Evolutionary conservation across 495 filamentous ascomycete species (phyloP).

Genomic region (Astrocystis sublimbata): DNA sequence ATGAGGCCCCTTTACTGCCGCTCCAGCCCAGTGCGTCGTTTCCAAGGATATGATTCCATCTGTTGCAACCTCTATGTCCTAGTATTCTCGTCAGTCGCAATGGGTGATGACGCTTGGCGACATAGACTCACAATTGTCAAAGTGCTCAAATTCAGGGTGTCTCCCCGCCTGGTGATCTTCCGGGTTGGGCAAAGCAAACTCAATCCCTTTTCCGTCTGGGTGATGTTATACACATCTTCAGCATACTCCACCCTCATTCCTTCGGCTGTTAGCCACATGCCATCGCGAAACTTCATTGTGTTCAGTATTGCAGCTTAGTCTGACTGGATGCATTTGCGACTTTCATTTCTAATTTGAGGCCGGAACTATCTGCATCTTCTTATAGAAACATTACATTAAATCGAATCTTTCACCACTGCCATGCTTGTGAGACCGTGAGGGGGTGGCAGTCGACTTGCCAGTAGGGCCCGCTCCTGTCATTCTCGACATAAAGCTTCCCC

Average conservation of each 20-base stretch:
- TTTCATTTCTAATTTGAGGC: not conserved
- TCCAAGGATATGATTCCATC: slow-evolving; percentile 65
- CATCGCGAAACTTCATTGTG: slow-evolving; percentile 53
- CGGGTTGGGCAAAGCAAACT: slow-evolving; percentile 52
- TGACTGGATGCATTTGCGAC: not conserved
- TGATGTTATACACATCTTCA: slow-evolving; percentile 54
- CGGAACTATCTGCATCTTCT: not conserved
- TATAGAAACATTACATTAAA: not conserved
- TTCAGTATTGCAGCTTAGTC: not conserved
- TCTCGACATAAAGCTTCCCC: slow-evolving; percentile 16
- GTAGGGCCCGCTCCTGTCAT: slow-evolving; percentile 6
- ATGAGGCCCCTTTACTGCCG: slow-evolving; percentile 59
- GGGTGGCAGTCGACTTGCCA: not conserved
- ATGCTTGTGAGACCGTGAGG: slow-evolving; percentile 5
- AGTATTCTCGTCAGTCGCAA: slow-evolving; percentile 35
- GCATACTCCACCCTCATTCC: slow-evolving; percentile 54
- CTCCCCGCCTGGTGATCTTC: slow-evolving; percentile 49
- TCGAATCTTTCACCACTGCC: not conserved
- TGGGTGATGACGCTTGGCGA: not conserved
- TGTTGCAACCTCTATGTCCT: slow-evolving; percentile 56
- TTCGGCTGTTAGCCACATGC: slow-evolving; percentile 54
- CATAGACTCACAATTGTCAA: slow-evolving; percentile 43
- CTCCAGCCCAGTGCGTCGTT: slow-evolving; percentile 64
- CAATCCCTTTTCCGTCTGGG: slow-evolving; percentile 40
- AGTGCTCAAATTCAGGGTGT: slow-evolving; percentile 59